These are phyloP conservation scores for Hymenoscyphus salicellus DNA, from an alignment of 2,329 filamentous ascomycete species.

Conservation along the genomic window DNA sequence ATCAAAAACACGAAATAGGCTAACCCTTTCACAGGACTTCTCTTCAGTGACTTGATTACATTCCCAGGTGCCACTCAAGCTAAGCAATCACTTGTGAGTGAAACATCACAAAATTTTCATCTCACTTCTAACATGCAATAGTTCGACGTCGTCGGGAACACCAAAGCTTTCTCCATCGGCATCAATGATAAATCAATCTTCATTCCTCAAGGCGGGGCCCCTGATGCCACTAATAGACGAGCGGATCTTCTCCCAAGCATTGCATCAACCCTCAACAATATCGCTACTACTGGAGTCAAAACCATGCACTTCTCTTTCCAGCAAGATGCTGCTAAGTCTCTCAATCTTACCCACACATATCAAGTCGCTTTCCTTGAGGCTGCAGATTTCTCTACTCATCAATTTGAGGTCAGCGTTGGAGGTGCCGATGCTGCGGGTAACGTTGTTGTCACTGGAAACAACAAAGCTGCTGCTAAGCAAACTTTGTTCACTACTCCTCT, in stretches of 20 bases:
- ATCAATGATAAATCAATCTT: slow-evolving; percentile 59
- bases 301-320: slow-evolving; percentile 59
- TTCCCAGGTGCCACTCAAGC: background rate
- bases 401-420: slow-evolving; percentile 38
- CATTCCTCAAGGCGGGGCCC: slow-evolving; percentile 42
- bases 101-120: no score
- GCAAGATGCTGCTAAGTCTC: slow-evolving; percentile 47
- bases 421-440: background rate
- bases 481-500: slow-evolving; percentile 53
- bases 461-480: slow-evolving; percentile 50
- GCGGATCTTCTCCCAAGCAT: slow-evolving; percentile 51
- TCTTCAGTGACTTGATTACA: background rate
- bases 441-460: slow-evolving; percentile 35
- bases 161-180: slow-evolving; percentile 35
- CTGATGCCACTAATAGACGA: slow-evolving; percentile 57
- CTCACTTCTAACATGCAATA: slow-evolving; percentile 2
- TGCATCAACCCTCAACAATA: slow-evolving; percentile 47
- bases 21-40: background rate
- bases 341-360: slow-evolving; percentile 61
- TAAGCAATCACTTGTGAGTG: slow-evolving; percentile 1
- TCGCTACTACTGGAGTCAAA: slow-evolving; percentile 52
- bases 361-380: slow-evolving; percentile 51
- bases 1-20: background rate
- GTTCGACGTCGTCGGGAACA: slow-evolving; percentile 19
- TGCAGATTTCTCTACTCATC: slow-evolving; percentile 46